These are phyloP conservation scores for Dioscorea zingiberensis DNA, from an alignment of 106 monocot genomes.

Conservation along the genomic window DNA sequence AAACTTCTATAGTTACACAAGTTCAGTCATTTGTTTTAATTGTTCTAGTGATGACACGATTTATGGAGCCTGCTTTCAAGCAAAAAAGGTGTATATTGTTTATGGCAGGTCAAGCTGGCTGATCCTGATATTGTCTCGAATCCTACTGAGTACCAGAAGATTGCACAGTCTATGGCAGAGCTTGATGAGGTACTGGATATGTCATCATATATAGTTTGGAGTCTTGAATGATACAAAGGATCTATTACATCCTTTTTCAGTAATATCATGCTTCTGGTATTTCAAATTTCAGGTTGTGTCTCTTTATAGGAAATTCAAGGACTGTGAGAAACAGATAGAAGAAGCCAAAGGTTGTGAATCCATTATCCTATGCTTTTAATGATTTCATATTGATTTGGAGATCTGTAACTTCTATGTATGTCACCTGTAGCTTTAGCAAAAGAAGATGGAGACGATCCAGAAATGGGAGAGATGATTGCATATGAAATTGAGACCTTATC, in stretches of 20 bases:
- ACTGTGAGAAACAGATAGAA: constrained; percentile 77
- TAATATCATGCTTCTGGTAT: constrained; percentile 1
- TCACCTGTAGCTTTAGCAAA: constrained; percentile 59
- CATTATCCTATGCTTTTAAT: not conserved
- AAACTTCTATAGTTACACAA: not conserved
- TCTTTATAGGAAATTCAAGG: constrained; percentile 68
- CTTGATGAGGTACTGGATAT: constrained; percentile 63
- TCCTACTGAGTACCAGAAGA: constrained; percentile 92
- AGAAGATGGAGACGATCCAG: constrained; percentile 68
- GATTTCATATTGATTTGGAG: not conserved
- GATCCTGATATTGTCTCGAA: constrained; percentile 96
- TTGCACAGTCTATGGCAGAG: constrained; percentile 86
- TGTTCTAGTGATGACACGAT: not conserved
- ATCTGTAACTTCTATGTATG: constrained; percentile 16
- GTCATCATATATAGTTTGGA: not conserved
- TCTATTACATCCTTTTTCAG: not conserved
- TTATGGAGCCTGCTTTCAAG: not conserved
- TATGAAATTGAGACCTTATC: constrained; percentile 64
- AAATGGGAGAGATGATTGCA: constrained; percentile 94
- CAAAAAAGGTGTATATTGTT: not conserved
- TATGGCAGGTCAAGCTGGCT: constrained; percentile 75
- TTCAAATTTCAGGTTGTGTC: constrained; percentile 64
- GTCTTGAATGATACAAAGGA: not conserved
- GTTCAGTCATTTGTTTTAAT: not conserved
- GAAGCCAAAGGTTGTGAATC: constrained; percentile 73